Evolutionary conservation across 2,329 filamentous ascomycete species (phyloP).

Genomic region (Aspergillus melleus): DNA sequence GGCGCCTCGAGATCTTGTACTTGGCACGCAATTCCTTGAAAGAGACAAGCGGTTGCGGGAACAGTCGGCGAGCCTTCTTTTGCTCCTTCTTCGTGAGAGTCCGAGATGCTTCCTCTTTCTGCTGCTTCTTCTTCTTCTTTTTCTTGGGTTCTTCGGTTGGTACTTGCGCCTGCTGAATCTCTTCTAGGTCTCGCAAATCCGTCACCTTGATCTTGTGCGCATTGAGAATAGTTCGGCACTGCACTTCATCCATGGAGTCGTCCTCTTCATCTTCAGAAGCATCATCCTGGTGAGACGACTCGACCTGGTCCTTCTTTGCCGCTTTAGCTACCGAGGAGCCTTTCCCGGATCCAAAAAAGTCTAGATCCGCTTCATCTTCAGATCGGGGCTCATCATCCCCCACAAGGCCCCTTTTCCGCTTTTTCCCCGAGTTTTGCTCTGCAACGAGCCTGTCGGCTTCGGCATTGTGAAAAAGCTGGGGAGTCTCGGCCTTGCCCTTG

Average conservation of each 20-base stretch:
- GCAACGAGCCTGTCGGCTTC: slow-evolving; percentile 30
- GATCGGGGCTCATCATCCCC: slow-evolving; percentile 21
- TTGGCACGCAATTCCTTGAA: slow-evolving; percentile 71
- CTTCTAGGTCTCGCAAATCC: slow-evolving; percentile 60
- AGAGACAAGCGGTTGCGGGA: slow-evolving; percentile 74
- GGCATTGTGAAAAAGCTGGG: slow-evolving; percentile 38
- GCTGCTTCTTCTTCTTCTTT: slow-evolving; percentile 59
- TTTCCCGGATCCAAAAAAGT: slow-evolving; percentile 39
- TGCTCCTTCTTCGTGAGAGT: slow-evolving; percentile 48
- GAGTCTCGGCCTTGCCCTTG: slow-evolving; percentile 40
- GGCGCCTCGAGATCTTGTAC: slow-evolving; percentile 71
- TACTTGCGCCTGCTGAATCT: slow-evolving; percentile 27
- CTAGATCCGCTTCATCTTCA: slow-evolving; percentile 28
- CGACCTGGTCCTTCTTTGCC: slow-evolving; percentile 15
- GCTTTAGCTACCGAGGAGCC: slow-evolving; percentile 22
- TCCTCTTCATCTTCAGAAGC: slow-evolving; percentile 25
- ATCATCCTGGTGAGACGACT: slow-evolving; percentile 21
- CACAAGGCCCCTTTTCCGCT: slow-evolving; percentile 38
- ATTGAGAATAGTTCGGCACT: slow-evolving; percentile 72
- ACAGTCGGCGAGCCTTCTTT: slow-evolving; percentile 59
- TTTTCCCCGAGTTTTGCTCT: slow-evolving; percentile 29
- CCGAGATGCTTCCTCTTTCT: slow-evolving; percentile 49
- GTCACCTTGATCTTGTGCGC: slow-evolving; percentile 84
- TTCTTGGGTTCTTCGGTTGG: slow-evolving; percentile 41
- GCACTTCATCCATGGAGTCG: slow-evolving; percentile 60